Evolutionary conservation across 306 rosid genomes (phyloP), one percentile per base, ranked within the genome.

Genomic region (cucumber (Cucumis sativus)): DNA sequence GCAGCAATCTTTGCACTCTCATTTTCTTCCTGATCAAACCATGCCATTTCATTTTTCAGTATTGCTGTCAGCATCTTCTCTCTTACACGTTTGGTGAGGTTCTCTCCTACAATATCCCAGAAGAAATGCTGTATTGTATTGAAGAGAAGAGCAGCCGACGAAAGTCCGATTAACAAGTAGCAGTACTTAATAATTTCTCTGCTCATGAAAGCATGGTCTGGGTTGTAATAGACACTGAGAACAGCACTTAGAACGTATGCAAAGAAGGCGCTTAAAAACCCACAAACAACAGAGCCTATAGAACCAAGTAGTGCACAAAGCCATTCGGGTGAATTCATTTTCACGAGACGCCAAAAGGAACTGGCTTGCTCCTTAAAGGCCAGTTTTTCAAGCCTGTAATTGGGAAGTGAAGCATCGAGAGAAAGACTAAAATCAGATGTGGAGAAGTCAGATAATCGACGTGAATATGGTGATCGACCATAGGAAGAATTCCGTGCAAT

Each of bases 311-410:
- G 78, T 80, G 99, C 99, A 75, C 86, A 95, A 28, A 89, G 87
- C 97, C 97, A 92, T 74, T 95, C 99, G 5, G 99, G 99, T 63
- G 99, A 95, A 88, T 95, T 95, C 99, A 95, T 92, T 83, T 95
- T 95, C 21, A 92, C 97, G 21, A 95, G 97, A 75, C 99, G 90
- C 99, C 99, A 95, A 82, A 95, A 95, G 72, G 99, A 95, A 87
- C 97, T 84, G 6, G 97, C 97, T 85, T 95, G 98, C 77, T 92
- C 96, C 82, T 95, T 95, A 80, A 95, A 95, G 67, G 96, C 84
- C 14, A 95, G 96, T 82, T 95, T 92, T 87, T 91, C 98, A 1
- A 80, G 91, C 75, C 92, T 87, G 86, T 94, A 90, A 84, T 83
- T 94, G 75, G 97, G 90, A 76, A 89, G 85, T 6, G 96, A 82